Base-by-base conservation (phyloP, 352 stramenopile genomes). In the Globisporangium solare region DNA sequence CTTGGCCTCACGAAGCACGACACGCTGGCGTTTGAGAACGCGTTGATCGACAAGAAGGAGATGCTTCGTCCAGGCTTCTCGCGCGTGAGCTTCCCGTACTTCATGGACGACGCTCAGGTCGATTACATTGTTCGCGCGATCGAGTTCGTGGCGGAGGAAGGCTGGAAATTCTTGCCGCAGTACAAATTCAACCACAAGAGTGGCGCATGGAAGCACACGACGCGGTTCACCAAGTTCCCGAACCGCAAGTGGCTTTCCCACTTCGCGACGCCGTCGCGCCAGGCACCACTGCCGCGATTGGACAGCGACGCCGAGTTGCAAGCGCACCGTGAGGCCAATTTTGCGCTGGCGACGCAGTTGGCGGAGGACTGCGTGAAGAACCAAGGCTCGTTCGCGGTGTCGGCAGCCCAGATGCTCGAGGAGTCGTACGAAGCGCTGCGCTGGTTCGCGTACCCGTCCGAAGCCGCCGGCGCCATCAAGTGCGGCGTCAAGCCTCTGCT, bases 171-270 rank as follows among this genome's bases (percentile, higher is more conserved):
- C 27, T 72, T 99, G 40, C 91, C 90, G 20, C 77, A 96, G 56
- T 99, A 99, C 70, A 56, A 68, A 32, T 98, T 97, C 66, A 96
- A 98, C 74, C 83, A 97, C 70, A 77, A 90, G 15, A 99, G 92
- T 10, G 96, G 95, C 13, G 94, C 97, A 51, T 98, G 89, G 89
- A 89, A 88, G 45, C 89, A 98, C 66, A 70, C 60, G 48, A 83
- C 61, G 51, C 68, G 71, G 6, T 79, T 83, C 51, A 78, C 66
- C 35, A 79, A 76, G 56, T 82, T 82, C 50, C 67, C 73, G 18
- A 63, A 73, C 32, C 73, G 73, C 32, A 82, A 83, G 57, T 80
- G 53, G 73, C 86, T 66, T 54, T 91, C 71, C 31, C 66, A 79
- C 47, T 83, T 83, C 47, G 70, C 58, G 32, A 79, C 62, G 4